A percentile compares a stretch with the other conserved stretches of the same genome.
phyloP scores from a whole-genome alignment of 257 asterid species.

The Henckelia pumila region DNA sequence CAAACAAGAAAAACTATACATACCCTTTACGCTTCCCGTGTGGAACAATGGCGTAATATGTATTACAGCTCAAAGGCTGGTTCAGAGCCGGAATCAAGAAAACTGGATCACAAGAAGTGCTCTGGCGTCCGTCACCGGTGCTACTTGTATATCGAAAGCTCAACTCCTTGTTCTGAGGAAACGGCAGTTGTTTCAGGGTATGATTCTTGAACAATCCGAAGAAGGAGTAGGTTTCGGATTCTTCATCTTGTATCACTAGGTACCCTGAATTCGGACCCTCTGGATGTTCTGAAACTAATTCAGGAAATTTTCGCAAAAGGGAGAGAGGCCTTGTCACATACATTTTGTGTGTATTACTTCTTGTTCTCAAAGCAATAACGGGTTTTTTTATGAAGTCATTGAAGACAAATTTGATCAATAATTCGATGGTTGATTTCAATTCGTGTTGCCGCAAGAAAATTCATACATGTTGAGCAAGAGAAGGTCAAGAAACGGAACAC shows the following conservation, averaged over 20 bases:
- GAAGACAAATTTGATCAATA: no score
- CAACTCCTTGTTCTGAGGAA: slow-evolving; percentile 63
- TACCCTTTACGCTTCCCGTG: slow-evolving; percentile 61
- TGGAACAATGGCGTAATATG: slow-evolving; percentile 47
- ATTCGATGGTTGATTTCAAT: no score
- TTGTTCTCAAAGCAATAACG: no score
- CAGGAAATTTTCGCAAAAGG: slow-evolving; percentile 36
- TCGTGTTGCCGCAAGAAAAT: no score
- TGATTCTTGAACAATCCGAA: slow-evolving; percentile 49
- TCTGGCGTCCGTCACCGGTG: not conserved
- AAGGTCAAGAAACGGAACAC: no score
- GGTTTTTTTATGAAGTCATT: no score
- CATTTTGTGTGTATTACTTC: slow-evolving; percentile 23
- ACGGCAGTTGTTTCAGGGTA: slow-evolving; percentile 38
- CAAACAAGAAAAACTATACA: not conserved
- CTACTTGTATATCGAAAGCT: not conserved
- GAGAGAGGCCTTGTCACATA: slow-evolving; percentile 64
- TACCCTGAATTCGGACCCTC: slow-evolving; percentile 66
- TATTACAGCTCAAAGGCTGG: slow-evolving; percentile 49
- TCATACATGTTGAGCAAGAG: no score
- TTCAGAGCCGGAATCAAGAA: slow-evolving; percentile 50
- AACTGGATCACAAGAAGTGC: slow-evolving; percentile 17
- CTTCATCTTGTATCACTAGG: slow-evolving; percentile 60
- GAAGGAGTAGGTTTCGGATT: slow-evolving; percentile 46
- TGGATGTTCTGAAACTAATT: slow-evolving; percentile 26